phyloP scores from a whole-genome alignment of 257 asterid genomes.

The Henckelia pumila region DNA sequence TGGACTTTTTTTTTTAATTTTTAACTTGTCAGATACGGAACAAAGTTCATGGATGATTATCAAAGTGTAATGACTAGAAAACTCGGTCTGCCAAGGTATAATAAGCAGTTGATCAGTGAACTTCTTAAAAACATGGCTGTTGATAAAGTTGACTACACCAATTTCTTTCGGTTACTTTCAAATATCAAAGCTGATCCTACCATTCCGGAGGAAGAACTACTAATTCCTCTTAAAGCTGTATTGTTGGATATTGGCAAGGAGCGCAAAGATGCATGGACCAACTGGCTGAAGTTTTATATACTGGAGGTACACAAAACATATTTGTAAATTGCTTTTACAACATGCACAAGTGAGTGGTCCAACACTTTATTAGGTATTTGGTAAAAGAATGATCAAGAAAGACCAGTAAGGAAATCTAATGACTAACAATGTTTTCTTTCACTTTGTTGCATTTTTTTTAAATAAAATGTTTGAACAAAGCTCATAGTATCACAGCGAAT shows the following conservation, averaged over 20 bases:
- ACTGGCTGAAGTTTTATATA: slow-evolving; percentile 78
- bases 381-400: too few species aligned
- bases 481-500: background rate
- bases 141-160: slow-evolving; percentile 98
- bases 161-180: slow-evolving; percentile 88
- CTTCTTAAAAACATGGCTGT: slow-evolving; percentile 95
- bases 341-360: background rate
- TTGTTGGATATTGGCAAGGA: slow-evolving; percentile 93
- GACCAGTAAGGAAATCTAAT: too few species aligned
- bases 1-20: slow-evolving; percentile 20
- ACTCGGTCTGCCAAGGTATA: slow-evolving; percentile 87
- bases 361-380: too few species aligned
- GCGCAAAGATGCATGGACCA: slow-evolving; percentile 91
- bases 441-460: too few species aligned
- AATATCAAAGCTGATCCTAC: slow-evolving; percentile 73
- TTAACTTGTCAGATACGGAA: slow-evolving; percentile 63
- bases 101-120: slow-evolving; percentile 77
- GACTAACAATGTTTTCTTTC: background rate
- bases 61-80: slow-evolving; percentile 92
- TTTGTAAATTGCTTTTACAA: background rate
- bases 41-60: slow-evolving; percentile 89
- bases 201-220: slow-evolving; percentile 58
- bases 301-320: slow-evolving; percentile 57
- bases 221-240: slow-evolving; percentile 84
- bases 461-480: background rate